Evolutionary conservation across 1,284 basidiomycete species (phyloP).

Genomic region (Calocybe gambosa): DNA sequence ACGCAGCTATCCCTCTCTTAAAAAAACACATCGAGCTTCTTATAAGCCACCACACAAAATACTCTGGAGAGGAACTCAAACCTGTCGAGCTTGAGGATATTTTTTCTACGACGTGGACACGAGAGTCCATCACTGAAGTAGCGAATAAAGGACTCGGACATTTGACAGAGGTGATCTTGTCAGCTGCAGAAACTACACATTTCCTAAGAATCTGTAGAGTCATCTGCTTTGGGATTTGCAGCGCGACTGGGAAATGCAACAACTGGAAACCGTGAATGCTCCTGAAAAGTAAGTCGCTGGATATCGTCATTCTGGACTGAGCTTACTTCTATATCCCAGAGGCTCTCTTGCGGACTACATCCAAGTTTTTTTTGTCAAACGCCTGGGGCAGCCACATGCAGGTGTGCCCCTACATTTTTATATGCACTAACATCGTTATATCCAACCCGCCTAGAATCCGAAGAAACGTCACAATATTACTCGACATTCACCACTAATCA

Average conservation of each 20-base stretch:
- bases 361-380: conserved; percentile 46
- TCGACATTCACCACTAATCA: conserved; percentile 82
- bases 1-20: conserved; percentile 65
- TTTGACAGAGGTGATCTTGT: conserved; percentile 45
- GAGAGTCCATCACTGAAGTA: conserved; percentile 45
- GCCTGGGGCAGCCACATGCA: conserved; percentile 65
- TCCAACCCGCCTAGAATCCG: conserved; percentile 43
- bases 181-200: neutral
- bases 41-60: conserved; percentile 46
- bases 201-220: conserved; percentile 39
- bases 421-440: neutral
- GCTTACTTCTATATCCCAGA: conserved; percentile 22
- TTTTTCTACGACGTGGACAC: conserved; percentile 59
- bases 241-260: conserved; percentile 70
- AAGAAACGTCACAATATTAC: conserved; percentile 77
- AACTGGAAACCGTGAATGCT: conserved; percentile 40
- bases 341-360: conserved; percentile 35
- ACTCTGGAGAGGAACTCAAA: conserved; percentile 34
- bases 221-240: conserved; percentile 67
- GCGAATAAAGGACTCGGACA: conserved; percentile 56
- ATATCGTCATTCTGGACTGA: neutral
- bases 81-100: conserved; percentile 45
- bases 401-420: conserved; percentile 35
- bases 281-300: conserved; percentile 40
- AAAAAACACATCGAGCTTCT: conserved; percentile 67